Base-by-base conservation (phyloP, 306 rosid species). In the Pterocarpus macrocarpus region DNA sequence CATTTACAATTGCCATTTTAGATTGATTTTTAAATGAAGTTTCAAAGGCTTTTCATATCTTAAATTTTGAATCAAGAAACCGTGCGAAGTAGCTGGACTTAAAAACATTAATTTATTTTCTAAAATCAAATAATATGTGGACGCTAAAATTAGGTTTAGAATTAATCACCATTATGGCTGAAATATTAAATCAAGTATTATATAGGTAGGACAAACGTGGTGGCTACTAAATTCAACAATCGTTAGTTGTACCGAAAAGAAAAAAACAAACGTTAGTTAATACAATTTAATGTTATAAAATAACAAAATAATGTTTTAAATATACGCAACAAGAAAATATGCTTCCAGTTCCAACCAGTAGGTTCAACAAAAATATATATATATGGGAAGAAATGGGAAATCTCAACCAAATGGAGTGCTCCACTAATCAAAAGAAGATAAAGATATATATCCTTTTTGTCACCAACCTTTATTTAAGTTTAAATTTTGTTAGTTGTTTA, bases 181-280 rank as follows among this genome's bases (percentile, higher is more conserved):
- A 22, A 22, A 6, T 68, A 74, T 58, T 12, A 56, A 52, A 77
- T 64, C 9, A 77, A 78, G n/a, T 45, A 63, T 49, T 12, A 78
- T 64, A 14, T 64, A 43, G 38, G 1, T 8, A 11, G 38, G 74
- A 72, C 65, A 78, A 72, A 72, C 59, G 73, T 65, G 52, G 36
- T 72, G 69, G 47, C 52, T 7, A 33, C 83, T 1, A 66, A 84
- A 67, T 84, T 67, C 77, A 84, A 79, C 81, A 1, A 73, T 73
- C 53, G 84, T 79, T 79, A 67, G 87, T 73, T 84, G 87, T 84
- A 84, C 83, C 81, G 79, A 49, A 66, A 78, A 38, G 49, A 47
- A 72, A 47, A 77, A 73, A 65, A 16, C 7, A 72, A 64, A 64
- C 13, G 53, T 44, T 58, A 13, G 50, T 66, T 58, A 47, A 33